Base-by-base conservation (phyloP, 768 basidiomycete species). In the Roridomyces roridus region DNA sequence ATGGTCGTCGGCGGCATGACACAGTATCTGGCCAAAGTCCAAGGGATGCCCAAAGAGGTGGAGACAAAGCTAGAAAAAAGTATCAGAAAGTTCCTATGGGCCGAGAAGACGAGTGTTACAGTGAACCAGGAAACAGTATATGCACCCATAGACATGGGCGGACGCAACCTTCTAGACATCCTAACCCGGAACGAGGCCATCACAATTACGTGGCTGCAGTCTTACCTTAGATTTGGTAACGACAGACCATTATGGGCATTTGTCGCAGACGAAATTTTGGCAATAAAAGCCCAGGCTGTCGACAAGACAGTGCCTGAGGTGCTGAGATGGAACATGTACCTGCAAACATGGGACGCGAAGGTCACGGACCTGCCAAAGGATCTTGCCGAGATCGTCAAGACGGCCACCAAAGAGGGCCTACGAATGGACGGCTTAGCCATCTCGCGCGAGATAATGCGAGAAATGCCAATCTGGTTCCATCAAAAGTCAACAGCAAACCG, bases 41-140 rank as follows among this genome's bases (percentile, higher is more conserved):
- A 70, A 35, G 48, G 66, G 1, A 70, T 70, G 68, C 68, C 67
- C 0, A 36, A 31, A 6, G 15, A 40, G 0, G 49, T 69, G 0
- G 59, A 59, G 4, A 18, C 2, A 15, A 53, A 21, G 20, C 44
- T 65, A 0, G 62, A 59, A 5, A n/a, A 42, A 7, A 0, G 29
- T 2, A 50, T 55, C 0, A 2, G 55, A 7, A 18, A 45, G 4
- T 67, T 67, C 25, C 50, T 65, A 0, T 55, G 54, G 54, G 17
- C 21, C 8, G 54, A 48, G n/a, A n/a, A n/a, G n/a, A n/a, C 8
- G 47, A 55, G 15, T 31, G 8, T 39, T 1, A 6, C 18, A 1
- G 18, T 55, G 5, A 55, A 55, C 39, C n/a, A 37, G 3, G 62
- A 44, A 4, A 46, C 36, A 0, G 44, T 67, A 1, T 46, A 54